These are phyloP conservation scores for Plectosphaerella sp. DNA, from an alignment of 2,329 filamentous ascomycete species.

Conservation along the genomic window DNA sequence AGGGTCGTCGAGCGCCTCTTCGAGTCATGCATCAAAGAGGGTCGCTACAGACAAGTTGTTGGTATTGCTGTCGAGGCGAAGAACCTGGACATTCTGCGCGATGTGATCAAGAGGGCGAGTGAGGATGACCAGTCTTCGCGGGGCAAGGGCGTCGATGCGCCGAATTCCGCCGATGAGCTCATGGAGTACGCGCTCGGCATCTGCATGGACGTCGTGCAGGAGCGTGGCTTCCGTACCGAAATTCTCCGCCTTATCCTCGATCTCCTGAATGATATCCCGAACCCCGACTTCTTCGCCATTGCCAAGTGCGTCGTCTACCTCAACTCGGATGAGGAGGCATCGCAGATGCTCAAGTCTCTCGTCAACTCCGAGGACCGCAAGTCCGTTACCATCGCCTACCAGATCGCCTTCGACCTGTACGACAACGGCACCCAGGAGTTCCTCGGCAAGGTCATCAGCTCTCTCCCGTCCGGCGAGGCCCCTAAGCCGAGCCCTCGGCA, in stretches of 20 bases:
- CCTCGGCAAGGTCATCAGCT: slow-evolving; percentile 79
- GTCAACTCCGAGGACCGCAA: slow-evolving; percentile 74
- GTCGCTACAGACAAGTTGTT: slow-evolving; percentile 90
- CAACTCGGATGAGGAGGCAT: slow-evolving; percentile 86
- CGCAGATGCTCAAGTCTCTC: slow-evolving; percentile 76
- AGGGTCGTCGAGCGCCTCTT: slow-evolving; percentile 85
- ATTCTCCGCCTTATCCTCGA: slow-evolving; percentile 91
- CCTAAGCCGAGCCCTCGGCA: slow-evolving; percentile 32
- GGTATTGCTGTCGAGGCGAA: slow-evolving; percentile 95
- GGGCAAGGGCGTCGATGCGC: slow-evolving; percentile 51
- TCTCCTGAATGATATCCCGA: slow-evolving; percentile 87
- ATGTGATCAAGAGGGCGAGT: slow-evolving; percentile 84
- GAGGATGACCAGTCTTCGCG: slow-evolving; percentile 74
- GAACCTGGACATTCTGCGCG: slow-evolving; percentile 80
- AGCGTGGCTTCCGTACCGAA: slow-evolving; percentile 76
- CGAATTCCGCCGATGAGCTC: slow-evolving; percentile 69
- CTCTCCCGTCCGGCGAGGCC: slow-evolving; percentile 58
- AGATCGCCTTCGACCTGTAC: slow-evolving; percentile 96
- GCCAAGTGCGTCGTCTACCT: slow-evolving; percentile 97
- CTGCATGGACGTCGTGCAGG: slow-evolving; percentile 97
- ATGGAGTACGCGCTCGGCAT: slow-evolving; percentile 96
- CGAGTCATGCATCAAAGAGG: slow-evolving; percentile 79
- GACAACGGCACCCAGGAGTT: slow-evolving; percentile 99
- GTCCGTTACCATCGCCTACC: slow-evolving; percentile 84
- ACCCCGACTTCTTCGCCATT: slow-evolving; percentile 95